phyloP scores from a whole-genome alignment of 768 basidiomycete species.

The Xerocomellus intermedius region DNA sequence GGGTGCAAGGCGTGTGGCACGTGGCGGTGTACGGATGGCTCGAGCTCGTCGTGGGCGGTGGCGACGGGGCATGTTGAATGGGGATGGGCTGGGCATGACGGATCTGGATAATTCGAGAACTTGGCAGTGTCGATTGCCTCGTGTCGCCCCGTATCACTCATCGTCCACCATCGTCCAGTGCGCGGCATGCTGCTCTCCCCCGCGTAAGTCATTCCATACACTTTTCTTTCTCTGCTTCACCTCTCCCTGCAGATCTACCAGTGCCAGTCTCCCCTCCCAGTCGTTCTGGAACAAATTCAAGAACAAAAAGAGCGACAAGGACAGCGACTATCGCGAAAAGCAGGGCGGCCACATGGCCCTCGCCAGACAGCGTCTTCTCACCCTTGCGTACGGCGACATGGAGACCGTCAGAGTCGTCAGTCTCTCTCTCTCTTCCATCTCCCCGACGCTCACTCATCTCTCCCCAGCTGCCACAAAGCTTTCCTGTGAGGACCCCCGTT shows the following conservation, averaged over 20 bases:
- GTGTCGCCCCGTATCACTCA: slow-evolving; percentile 40
- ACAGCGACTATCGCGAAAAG: slow-evolving; percentile 54
- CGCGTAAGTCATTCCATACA: slow-evolving; percentile 51
- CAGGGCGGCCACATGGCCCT: slow-evolving; percentile 64
- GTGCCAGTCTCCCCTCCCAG: slow-evolving; percentile 52
- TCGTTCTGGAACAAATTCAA: slow-evolving; percentile 67
- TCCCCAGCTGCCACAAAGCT: slow-evolving; percentile 64
- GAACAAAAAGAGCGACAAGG: slow-evolving; percentile 59
- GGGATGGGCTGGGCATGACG: not conserved
- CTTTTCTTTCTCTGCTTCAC: slow-evolving; percentile 28
- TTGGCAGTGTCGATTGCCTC: slow-evolving; percentile 44
- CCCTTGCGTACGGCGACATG: slow-evolving; percentile 81
- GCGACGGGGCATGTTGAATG: not conserved
- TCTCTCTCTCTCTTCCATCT: slow-evolving; percentile 10
- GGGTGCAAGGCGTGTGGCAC: not conserved
- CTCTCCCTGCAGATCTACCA: slow-evolving; percentile 56
- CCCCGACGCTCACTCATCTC: not conserved
- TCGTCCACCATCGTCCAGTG: slow-evolving; percentile 26
- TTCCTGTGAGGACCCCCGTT: slow-evolving; percentile 44
- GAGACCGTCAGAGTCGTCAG: slow-evolving; percentile 74
- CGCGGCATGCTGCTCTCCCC: slow-evolving; percentile 74
- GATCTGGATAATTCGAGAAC: slow-evolving; percentile 5
- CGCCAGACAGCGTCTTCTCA: slow-evolving; percentile 72
- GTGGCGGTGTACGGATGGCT: not conserved
- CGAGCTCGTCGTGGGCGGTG: slow-evolving; percentile 3